Evolutionary conservation across 2,329 filamentous ascomycete species (phyloP), one percentile per base, ranked within the genome.

Genomic region (Aquanectria penicillioides): DNA sequence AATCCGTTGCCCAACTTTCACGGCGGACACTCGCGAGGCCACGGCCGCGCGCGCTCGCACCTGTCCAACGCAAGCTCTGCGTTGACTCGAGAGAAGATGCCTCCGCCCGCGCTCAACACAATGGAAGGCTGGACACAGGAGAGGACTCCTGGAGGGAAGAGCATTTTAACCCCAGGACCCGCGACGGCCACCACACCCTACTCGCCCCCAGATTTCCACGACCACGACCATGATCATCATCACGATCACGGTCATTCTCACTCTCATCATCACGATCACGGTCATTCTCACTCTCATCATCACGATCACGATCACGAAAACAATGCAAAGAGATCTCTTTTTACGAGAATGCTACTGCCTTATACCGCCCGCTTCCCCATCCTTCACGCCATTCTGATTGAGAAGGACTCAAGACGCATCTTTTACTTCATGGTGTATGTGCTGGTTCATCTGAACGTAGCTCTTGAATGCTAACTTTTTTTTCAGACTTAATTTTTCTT

Each of bases 371-470:
- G 82, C 22, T 92, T 89, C 73, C 94, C 94, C 0, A 82, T 98
- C 28, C 70, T 97, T 15, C 89, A 97, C 72, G 90, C 92, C 50
- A 93, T 99, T 57, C 78, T 99, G 69, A 87, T 89, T 12, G 94
- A 98, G 71, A 93, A 93, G 69, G 94, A 99, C 74, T 98, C 94
- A 13, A 86, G 95, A 57, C 87, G 94, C 38, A 98, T 99, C 63
- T 96, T 97, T 67, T 99, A 99, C 77, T 99, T 98, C 69, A 97
- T 97, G 87, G 86, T 84, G 91, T 96, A 81, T 71, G 89, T 74
- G 13, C 17, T 49, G 4, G 31, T 22, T 15, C 22, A 29, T 9
- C 31, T 3, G 15, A 15, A 13, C 22, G 20, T 38, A 29, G 55
- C 70, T 56, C 22, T 65, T 48, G 26, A n/a, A 52, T 53, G 58